Evolutionary conservation across 202 grass and related monocot species (phyloP), one percentile per base, ranked within the genome.

Genomic region (Schoenoplectus triqueter): DNA sequence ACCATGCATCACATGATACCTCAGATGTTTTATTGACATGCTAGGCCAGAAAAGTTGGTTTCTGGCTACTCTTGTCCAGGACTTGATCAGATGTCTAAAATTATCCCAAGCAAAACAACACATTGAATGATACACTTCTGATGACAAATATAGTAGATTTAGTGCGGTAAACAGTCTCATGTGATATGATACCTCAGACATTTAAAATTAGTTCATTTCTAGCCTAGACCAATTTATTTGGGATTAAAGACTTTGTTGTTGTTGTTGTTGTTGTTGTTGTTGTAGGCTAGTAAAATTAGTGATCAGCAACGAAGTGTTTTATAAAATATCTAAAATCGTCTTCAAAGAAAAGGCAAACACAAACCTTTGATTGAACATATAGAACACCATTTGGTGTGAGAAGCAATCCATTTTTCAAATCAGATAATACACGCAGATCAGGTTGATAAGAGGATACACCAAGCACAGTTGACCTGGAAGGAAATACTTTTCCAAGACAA

Each of bases 401-500:
- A 57, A 95, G 86, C 56, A 91, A 89, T 80, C 86, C 87, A 82
- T 92, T 89, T 85, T 90, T 92, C 73, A 98, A 67, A 89, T 88
- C 85, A 83, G 64, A 62, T 21, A 94, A 88, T 78, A 88, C 67
- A 68, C 81, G 78, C 14, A 57, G 85, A 88, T 95, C 89, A 45
- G 72, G 86, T 91, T 90, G 89, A 84, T 93, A 98, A 78, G 95
- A 92, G 47, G 89, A 92, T 62, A 98, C 95, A 87, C 95, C 95
- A 86, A 95, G 89, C 71, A 98, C 88, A 59, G 85, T 89, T 71
- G 95, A 90, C 69, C 87, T 98, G 2, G 95, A 95, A 10, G 95
- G 95, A 78, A 95, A 87, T 85, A 98, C 85, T 90, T 98, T 98
- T 56, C 95, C 95, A 89, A 98, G 90, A 84, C 95, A 98, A 74